Evolutionary conservation across 1,284 basidiomycete species (phyloP).

Genomic region (Athelia sp.): DNA sequence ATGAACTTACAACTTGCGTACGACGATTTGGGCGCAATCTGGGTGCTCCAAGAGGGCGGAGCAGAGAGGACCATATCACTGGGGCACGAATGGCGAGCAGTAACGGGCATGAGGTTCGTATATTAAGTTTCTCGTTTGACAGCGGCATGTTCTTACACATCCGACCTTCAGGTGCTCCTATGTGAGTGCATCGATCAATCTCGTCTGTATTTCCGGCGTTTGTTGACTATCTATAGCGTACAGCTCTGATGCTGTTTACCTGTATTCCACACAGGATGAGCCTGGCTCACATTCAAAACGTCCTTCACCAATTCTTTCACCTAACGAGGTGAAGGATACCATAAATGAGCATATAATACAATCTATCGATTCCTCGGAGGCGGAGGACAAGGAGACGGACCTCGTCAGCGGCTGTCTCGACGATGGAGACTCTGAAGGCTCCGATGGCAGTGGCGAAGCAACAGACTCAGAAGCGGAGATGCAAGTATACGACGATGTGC

Average conservation of each 20-base stretch:
- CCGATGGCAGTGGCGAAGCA: constrained; percentile 28
- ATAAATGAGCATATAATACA: background rate
- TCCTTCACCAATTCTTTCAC: background rate
- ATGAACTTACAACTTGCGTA: constrained; percentile 73
- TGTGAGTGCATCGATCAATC: constrained; percentile 43
- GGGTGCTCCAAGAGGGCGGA: constrained; percentile 27
- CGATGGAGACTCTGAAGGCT: constrained; percentile 7
- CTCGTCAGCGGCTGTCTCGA: constrained; percentile 15
- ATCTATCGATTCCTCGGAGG: background rate
- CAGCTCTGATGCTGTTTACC: constrained; percentile 71
- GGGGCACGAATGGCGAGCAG: constrained; percentile 72
- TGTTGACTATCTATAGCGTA: constrained; percentile 49
- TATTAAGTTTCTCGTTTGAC: background rate
- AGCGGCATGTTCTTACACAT: background rate
- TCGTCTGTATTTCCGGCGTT: background rate
- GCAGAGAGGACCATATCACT: constrained; percentile 64
- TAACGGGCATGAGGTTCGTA: constrained; percentile 73
- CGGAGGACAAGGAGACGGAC: constrained; percentile 14
- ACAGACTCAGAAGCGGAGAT: constrained; percentile 23
- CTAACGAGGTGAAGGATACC: background rate
- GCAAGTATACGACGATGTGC: constrained; percentile 30
- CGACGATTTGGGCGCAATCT: constrained; percentile 69
- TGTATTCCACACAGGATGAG: constrained; percentile 80
- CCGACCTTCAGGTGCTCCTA: constrained; percentile 40
- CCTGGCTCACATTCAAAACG: constrained; percentile 23